These are phyloP conservation scores for Pseudonectria buxi DNA, from an alignment of 2,329 filamentous ascomycete genomes.

Conservation along the genomic window DNA sequence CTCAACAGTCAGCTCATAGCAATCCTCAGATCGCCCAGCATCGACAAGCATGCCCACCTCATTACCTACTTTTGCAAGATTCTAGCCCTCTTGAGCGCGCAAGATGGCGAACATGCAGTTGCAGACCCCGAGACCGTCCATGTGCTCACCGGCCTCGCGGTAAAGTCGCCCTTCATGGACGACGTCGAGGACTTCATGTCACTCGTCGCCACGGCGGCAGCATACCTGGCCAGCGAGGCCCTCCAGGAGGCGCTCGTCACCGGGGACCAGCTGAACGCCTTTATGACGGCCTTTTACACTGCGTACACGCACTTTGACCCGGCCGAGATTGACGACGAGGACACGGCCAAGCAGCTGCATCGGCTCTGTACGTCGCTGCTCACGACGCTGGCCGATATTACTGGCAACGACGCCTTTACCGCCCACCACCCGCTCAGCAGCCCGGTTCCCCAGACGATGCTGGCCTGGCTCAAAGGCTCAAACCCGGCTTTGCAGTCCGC, in stretches of 20 bases:
- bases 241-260: conserved; percentile 45
- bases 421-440: conserved; percentile 36
- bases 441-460: conserved; percentile 34
- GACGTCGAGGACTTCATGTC: conserved; percentile 50
- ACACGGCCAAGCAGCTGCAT: conserved; percentile 37
- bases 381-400: conserved; percentile 45
- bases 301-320: conserved; percentile 37
- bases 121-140: conserved; percentile 41
- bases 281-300: conserved; percentile 43
- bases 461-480: conserved; percentile 39
- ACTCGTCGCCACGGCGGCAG: conserved; percentile 44
- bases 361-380: conserved; percentile 45
- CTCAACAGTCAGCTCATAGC: conserved; percentile 44
- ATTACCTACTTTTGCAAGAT: conserved; percentile 51
- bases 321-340: conserved; percentile 38
- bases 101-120: conserved; percentile 41
- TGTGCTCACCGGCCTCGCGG: conserved; percentile 44
- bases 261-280: conserved; percentile 30
- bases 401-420: conserved; percentile 42
- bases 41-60: conserved; percentile 35
- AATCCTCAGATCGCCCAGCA: conserved; percentile 40
- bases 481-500: conserved; percentile 45
- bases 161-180: conserved; percentile 29
- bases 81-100: conserved; percentile 44
- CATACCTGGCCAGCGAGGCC: conserved; percentile 47